Base-by-base conservation (phyloP, 208 protist species). In the Trypanosoma rangeli region DNA sequence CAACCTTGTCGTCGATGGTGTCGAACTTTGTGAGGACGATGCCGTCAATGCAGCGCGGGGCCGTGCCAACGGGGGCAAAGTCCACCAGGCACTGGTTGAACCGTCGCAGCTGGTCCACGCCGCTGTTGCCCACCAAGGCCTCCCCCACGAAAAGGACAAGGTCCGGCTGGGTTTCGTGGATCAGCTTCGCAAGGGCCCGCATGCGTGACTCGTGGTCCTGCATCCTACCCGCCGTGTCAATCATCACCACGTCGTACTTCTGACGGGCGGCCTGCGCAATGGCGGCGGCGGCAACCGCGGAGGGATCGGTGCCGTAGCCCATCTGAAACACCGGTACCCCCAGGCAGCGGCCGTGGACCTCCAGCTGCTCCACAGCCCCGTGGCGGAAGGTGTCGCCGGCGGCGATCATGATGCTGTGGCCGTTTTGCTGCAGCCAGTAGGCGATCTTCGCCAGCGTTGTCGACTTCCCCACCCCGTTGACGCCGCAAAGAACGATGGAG, bases 11-110 rank as follows among this genome's bases (percentile, higher is more conserved):
- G 74, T 99, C 99, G 62, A 99, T 99, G 4, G 99, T 99, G 86
- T 99, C 99, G 70, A 99, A 99, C 84, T 99, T 99, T n/a, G 99
- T 99, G 1, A 99, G 84, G 16, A 99, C 85, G 59, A 99, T 99
- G 57, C 99, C 99, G 86, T 99, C 98, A 60, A 99, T 99, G 7
- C 96, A 86, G 46, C 97, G 90, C 20, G 87, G 78, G 5, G 73
- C 74, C 35, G 77, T 72, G 7, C 83, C 84, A 2, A 95, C 82
- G 8, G 91, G 92, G 12, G 92, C 83, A 56, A 90, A 95, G 67
- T 99, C 89, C 0, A 89, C 74, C 1, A 99, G 86, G 49, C 98
- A 96, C 78, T 97, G 79, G 74, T 99, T 99, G 87, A 99, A 99
- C 64, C 96, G 94, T 12, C 76, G 89, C 42, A 99, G 84, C 87